Conservation (phyloP, 2,329 filamentous ascomycete genomes). For the Metarhizium brunneum region DNA sequence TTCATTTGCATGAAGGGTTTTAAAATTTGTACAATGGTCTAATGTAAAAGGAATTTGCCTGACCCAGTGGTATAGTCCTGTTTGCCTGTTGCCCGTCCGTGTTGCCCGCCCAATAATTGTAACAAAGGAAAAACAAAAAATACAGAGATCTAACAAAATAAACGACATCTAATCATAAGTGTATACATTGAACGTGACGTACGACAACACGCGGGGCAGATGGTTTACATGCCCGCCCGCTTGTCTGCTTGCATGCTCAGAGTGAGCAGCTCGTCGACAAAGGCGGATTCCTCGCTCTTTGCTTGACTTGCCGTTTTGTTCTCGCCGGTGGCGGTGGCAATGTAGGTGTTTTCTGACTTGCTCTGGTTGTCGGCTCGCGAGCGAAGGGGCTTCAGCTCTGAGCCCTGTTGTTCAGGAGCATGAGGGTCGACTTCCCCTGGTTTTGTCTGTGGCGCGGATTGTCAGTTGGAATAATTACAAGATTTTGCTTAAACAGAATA, state of each 20-base stretch:
- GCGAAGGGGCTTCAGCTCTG: not conserved
- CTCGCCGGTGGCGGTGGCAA: conserved; percentile 8
- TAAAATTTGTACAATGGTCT: no score
- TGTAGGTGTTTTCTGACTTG: conserved; percentile 4
- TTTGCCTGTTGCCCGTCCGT: not conserved
- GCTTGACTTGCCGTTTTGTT: not conserved
- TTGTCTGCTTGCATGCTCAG: conserved; percentile 11
- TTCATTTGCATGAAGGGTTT: no score
- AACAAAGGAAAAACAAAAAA: not conserved
- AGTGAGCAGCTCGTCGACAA: conserved; percentile 13
- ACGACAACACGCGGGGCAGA: not conserved
- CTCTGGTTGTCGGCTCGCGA: not conserved
- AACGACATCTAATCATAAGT: not conserved
- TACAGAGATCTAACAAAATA: not conserved
- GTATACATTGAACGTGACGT: not conserved
- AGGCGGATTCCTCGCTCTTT: conserved; percentile 6
- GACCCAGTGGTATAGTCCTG: conserved; percentile 1
- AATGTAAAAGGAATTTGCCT: no score
- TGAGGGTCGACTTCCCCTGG: not conserved
- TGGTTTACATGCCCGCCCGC: not conserved
- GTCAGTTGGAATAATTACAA: not conserved
- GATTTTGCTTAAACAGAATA: no score
- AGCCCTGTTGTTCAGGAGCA: not conserved
- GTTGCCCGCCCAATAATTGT: no score
- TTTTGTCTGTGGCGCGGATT: not conserved